A percentile compares a stretch with the other conserved stretches of the same genome.
phyloP scores from a whole-genome alignment of 371 early-diverging fungal genomes.

The Mucor piriformis region DNA sequence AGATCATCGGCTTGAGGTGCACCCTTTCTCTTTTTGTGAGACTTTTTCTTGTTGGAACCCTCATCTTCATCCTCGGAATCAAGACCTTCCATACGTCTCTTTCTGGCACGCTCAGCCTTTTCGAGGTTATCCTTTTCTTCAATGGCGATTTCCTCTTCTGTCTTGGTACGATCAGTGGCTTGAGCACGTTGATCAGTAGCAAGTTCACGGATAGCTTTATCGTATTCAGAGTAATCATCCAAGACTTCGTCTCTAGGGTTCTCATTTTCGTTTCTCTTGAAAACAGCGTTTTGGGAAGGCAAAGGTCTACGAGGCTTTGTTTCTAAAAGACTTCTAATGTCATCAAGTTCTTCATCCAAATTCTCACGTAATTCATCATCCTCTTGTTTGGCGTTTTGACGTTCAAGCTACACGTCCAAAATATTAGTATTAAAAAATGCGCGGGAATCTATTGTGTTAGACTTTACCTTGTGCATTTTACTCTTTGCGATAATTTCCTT shows the following conservation, averaged over 20 bases:
- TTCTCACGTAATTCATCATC: conserved; percentile 77
- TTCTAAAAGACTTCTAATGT: conserved; percentile 74
- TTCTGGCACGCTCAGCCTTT: conserved; percentile 81
- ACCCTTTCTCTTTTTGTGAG: conserved; percentile 43
- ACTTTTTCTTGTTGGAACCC: conserved; percentile 45
- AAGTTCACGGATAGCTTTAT: conserved; percentile 77
- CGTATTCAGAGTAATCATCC: conserved; percentile 68
- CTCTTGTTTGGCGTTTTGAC: conserved; percentile 83
- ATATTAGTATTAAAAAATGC: background rate
- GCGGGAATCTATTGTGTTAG: background rate
- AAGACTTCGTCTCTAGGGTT: conserved; percentile 22
- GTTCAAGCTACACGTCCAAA: conserved; percentile 58
- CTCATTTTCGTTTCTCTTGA: conserved; percentile 37
- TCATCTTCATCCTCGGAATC: conserved; percentile 71
- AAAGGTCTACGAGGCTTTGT: conserved; percentile 46
- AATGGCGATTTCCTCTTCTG: conserved; percentile 89
- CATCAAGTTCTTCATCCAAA: conserved; percentile 87
- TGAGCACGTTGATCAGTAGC: conserved; percentile 81
- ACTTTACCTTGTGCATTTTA: conserved; percentile 81
- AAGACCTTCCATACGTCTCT: conserved; percentile 87
- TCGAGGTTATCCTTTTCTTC: conserved; percentile 85
- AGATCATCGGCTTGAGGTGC: conserved; percentile 83
- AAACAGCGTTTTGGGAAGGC: conserved; percentile 47
- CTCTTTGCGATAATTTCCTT: conserved; percentile 96
- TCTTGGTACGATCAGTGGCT: conserved; percentile 91